Base-by-base conservation (phyloP, 1,139 yeast genomes). In the Candida frijolesensis region DNA sequence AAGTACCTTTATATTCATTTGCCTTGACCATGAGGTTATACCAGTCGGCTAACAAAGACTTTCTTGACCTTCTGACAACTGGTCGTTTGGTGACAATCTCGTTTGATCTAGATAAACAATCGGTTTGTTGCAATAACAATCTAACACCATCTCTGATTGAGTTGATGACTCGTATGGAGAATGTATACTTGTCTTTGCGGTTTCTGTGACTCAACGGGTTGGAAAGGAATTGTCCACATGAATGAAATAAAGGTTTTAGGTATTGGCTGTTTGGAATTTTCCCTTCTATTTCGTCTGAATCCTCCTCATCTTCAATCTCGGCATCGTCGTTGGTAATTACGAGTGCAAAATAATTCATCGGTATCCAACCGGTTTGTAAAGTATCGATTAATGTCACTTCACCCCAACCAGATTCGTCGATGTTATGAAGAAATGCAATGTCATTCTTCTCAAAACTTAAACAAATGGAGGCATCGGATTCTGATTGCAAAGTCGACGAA, bases 321-420 rank as follows among this genome's bases (percentile, higher is more conserved):
- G 54, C 59, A 10, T 60, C 60, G 4, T 60, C 62, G 16, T 74
- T 74, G 7, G 50, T 30, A 9, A 85, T 76, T 14, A 89, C 89
- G 41, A 87, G 78, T 14, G 78, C 66, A 60, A 92, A 94, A 68
- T 90, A 94, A 66, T 92, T 92, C 78, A 92, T 87, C 1, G 99
- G 99, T 15, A 94, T 90, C 99, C 99, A 94, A 27, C 99, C 99
- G 53, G 97, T 78, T 58, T 82, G 80, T 50, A 89, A 80, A 6
- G 88, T 78, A 48, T 84, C 83, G 16, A 82, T 66, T 45, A 89
- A 67, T 0, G 97, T 91, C 2, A 92, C 98, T 67, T 94, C 98
- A 52, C 97, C 97, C 99, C 99, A 94, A 1, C 98, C 99, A 15
- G 96, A 87, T 49, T 88, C 85, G 66, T 94, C 98, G 30, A 91